Percentiles rank a stretch among this genome's conserved stretches.
phyloP scores from a whole-genome alignment of 2,329 filamentous ascomycete genomes.

The Phaeophleospora eucalypticola region DNA sequence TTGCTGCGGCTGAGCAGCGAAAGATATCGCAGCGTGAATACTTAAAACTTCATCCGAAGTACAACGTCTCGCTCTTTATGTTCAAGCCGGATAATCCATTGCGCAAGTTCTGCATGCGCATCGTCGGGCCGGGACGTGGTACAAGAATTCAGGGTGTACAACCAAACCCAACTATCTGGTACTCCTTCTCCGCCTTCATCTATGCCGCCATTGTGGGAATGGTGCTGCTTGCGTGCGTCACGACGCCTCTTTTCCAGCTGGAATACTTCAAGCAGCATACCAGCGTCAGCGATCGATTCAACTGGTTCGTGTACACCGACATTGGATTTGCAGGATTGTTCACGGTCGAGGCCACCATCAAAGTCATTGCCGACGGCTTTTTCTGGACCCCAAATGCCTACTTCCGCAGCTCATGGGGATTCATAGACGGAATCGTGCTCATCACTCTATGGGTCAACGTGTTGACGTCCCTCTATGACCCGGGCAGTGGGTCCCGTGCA shows the following conservation, averaged over 20 bases:
- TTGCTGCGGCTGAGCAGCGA: slow-evolving; percentile 74
- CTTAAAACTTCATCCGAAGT: slow-evolving; percentile 76
- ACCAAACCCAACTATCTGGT: slow-evolving; percentile 87
- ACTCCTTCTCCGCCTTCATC: slow-evolving; percentile 86
- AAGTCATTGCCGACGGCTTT: slow-evolving; percentile 90
- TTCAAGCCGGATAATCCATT: slow-evolving; percentile 76
- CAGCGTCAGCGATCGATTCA: slow-evolving; percentile 50
- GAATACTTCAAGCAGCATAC: slow-evolving; percentile 60
- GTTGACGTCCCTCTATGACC: slow-evolving; percentile 71
- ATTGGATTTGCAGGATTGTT: slow-evolving; percentile 85
- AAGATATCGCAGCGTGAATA: slow-evolving; percentile 90
- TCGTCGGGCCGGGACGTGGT: slow-evolving; percentile 89
- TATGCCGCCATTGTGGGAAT: slow-evolving; percentile 93
- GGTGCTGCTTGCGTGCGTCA: slow-evolving; percentile 93
- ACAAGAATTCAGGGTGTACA: slow-evolving; percentile 81
- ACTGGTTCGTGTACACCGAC: slow-evolving; percentile 96
- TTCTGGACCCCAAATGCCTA: slow-evolving; percentile 98
- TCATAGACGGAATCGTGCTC: slow-evolving; percentile 88
- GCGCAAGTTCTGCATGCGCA: slow-evolving; percentile 75
- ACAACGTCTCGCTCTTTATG: slow-evolving; percentile 88
- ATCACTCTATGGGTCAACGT: slow-evolving; percentile 96
- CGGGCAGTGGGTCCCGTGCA: slow-evolving; percentile 80
- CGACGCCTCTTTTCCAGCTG: slow-evolving; percentile 89
- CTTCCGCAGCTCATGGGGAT: slow-evolving; percentile 91
- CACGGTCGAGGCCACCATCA: slow-evolving; percentile 79